Percentiles rank a stretch among this genome's conserved stretches.
Conservation (phyloP, 768 basidiomycete genomes). For the Rossbeevera mucosa region DNA sequence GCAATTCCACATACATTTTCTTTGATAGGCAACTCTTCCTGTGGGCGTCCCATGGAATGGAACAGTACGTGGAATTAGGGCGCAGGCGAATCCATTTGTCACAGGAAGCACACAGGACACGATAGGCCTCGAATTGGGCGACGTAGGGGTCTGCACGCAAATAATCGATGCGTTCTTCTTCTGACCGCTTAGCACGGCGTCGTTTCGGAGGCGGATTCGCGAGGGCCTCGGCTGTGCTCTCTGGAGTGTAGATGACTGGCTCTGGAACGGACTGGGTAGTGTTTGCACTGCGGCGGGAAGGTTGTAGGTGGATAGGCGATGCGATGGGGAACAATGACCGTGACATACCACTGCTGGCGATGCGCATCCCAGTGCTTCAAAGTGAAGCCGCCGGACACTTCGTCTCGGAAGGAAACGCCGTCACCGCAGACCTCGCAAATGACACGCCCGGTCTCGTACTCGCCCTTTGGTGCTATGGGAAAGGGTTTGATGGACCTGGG, state of each 20-base stretch:
- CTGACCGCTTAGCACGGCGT: constrained; percentile 69
- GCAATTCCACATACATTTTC: constrained; percentile 50
- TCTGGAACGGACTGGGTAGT: constrained; percentile 31
- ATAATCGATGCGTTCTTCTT: constrained; percentile 73
- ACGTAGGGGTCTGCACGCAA: constrained; percentile 68
- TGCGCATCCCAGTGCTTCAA: constrained; percentile 69
- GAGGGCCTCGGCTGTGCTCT: constrained; percentile 38
- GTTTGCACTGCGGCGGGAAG: constrained; percentile 21
- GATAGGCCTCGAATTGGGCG: constrained; percentile 75
- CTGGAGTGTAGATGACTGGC: constrained; percentile 42
- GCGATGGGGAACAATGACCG: constrained; percentile 1
- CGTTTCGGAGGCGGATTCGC: constrained; percentile 54
- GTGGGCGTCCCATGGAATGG: constrained; percentile 86
- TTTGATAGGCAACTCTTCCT: constrained; percentile 78
- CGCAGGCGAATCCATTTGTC: constrained; percentile 85
- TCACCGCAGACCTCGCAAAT: constrained; percentile 61
- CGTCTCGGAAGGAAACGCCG: constrained; percentile 64
- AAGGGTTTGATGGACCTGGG: constrained; percentile 6
- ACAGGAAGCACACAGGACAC: constrained; percentile 73
- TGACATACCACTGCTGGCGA: constrained; percentile 51
- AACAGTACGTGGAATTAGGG: constrained; percentile 82
- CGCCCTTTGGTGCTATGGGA: constrained; percentile 34
- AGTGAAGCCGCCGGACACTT: constrained; percentile 57
- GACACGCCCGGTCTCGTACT: constrained; percentile 64
- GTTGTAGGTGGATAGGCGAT: constrained; percentile 5